Base-by-base conservation (phyloP, 2,329 filamentous ascomycete genomes). In the Plectosphaerella plurivora region DNA sequence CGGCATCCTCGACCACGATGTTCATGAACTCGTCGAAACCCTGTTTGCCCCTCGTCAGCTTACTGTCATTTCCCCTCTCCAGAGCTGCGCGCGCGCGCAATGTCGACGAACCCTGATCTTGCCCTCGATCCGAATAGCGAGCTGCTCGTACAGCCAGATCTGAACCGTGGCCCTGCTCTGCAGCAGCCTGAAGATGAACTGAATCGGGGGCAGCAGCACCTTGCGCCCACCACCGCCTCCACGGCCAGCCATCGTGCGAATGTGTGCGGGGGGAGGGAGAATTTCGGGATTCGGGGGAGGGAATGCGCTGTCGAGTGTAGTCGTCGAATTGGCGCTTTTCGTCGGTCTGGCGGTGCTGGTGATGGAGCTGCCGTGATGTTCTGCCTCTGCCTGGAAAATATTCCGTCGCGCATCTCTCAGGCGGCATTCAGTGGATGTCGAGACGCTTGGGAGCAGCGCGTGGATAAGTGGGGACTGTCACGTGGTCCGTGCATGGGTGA, bases 11-110 rank as follows among this genome's bases (percentile, higher is more conserved):
- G 60, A 96, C 82, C 39, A 97, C 94, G 48, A 99, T 78, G 75
- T 99, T 99, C 92, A 99, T 97, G 75, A 97, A 99, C 72, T 99
- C 94, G 69, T 99, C 94, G 61, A 99, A 99, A 14, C 94, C 92
- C 91, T 96, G 57, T 2, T 22, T 42, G 24, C 3, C 25, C 25
- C 11, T 16, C 48, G 53, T 65, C 51, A 65, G 60, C 46, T 45
- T 33, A 24, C 93, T 89, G 68, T 94, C 89, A 60, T 93, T 94
- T 16, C 89, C 88, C 87, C 91, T 55, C 2, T 36, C 3, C 20
- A 44, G 53, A 42, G 5, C 14, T 44, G 20, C 22, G n/a, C 39
- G 18, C 45, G 20, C 22, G n/a, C 39, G 18, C 7, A 8, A 20
- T 15, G 20, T 41, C 16, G 42, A 71, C 86, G 58, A 71, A 96